Evolutionary conservation across 441 rosid species (phyloP).

Genomic region (Pelargonium cotyledonis): DNA sequence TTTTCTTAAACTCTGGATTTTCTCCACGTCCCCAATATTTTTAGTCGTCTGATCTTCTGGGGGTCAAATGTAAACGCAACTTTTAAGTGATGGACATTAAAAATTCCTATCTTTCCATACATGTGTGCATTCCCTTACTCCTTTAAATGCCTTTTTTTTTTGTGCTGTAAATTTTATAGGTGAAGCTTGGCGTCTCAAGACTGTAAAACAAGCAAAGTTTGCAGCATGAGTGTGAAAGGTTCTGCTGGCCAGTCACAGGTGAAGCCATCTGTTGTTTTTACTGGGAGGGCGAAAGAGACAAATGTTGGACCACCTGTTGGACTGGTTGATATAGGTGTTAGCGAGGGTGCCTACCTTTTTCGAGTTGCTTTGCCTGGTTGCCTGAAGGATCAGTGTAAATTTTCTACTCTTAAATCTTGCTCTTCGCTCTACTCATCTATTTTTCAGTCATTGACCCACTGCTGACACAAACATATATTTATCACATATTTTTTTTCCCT

Average conservation of each 20-base stretch:
- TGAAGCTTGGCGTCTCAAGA: background rate
- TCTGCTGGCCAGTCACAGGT: conserved; percentile 24
- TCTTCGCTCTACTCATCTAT: background rate
- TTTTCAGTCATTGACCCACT: background rate
- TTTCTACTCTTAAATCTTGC: background rate
- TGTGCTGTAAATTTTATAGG: background rate
- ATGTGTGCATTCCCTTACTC: background rate
- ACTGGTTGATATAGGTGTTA: conserved; percentile 55
- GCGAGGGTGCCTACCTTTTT: conserved; percentile 60
- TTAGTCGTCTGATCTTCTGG: background rate
- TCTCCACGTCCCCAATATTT: background rate
- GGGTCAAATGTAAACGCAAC: background rate
- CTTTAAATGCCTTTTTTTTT: background rate
- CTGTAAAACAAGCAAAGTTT: conserved; percentile 1
- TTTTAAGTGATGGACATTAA: background rate
- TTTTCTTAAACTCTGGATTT: background rate
- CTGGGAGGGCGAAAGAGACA: conserved; percentile 55
- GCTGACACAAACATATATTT: conserved; percentile 2
- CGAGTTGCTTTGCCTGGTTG: conserved; percentile 65
- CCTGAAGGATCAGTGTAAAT: conserved; percentile 47
- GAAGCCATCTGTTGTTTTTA: conserved; percentile 33
- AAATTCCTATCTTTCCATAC: background rate
- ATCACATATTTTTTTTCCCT: background rate
- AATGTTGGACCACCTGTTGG: conserved; percentile 47
- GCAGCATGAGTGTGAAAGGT: conserved; percentile 31